Base-by-base conservation (phyloP, 148 eudicot genomes). In the Camellia sinensis region DNA sequence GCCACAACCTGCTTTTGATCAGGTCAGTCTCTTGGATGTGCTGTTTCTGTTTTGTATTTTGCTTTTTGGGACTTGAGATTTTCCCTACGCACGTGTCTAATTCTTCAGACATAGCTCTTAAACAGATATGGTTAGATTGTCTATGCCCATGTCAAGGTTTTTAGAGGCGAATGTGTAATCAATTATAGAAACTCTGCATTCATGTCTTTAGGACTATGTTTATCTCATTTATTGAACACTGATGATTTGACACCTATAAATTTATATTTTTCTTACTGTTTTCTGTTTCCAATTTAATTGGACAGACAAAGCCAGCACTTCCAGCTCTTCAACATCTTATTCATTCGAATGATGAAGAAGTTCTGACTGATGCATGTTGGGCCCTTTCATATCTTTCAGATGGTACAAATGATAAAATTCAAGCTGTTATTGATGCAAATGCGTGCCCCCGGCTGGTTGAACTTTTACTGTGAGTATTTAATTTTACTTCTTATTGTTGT, bases 311-410 rank as follows among this genome's bases (percentile, higher is more conserved):
- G 72, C 90, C 89, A 43, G 90, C 87, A 12, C 87, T 88, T 59
- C 87, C 88, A 17, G 82, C 82, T n/a, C 88, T 88, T 77, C 71
- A 68, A 73, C 83, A 37, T 18, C 90, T 87, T 79, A 74, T 85
- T 76, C 85, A 81, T 75, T 83, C 86, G 56, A 83, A 73, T 78
- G 90, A 87, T 74, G 90, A 88, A 82, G 90, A 88, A 83, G 85
- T 88, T 3, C 77, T 88, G 74, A 88, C 87, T 0, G 86, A 87
- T 82, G 87, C 87, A 53, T 87, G 89, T 68, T 87, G 89, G 89
- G 89, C 89, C 9, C 82, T 88, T 18, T 88, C 90, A 9, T 88
- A 88, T 74, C 90, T 88, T 50, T 85, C 90, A 7, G 90, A 85
- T 83, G 90, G 88, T 46, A 83, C 88, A 37, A 87, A 82, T 84